Conservation (phyloP, 257 asterid genomes). For the Gentiana dahurica region DNA sequence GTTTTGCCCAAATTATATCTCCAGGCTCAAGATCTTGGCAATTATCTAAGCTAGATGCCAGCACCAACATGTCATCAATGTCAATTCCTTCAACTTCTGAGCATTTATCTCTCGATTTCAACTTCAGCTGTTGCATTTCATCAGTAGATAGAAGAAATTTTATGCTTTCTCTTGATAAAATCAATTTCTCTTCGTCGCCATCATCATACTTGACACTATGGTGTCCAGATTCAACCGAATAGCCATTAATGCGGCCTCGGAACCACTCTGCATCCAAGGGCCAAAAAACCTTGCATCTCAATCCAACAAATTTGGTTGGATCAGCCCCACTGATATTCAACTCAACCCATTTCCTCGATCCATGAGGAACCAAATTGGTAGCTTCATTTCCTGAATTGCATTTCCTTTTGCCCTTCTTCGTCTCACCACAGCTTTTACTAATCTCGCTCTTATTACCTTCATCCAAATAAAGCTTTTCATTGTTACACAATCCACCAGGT, state of each 20-base stretch:
- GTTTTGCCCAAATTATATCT: conserved; percentile 96
- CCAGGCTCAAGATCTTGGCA: conserved; percentile 76
- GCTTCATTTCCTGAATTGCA: conserved; percentile 16
- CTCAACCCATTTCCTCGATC: conserved; percentile 76
- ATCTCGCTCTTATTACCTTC: conserved; percentile 1
- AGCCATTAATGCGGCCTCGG: conserved; percentile 42
- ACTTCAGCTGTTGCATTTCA: conserved; percentile 50
- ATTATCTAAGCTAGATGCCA: conserved; percentile 81
- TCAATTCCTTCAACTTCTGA: conserved; percentile 60
- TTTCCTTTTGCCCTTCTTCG: conserved; percentile 28
- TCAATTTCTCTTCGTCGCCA: conserved; percentile 66
- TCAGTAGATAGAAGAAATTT: conserved; percentile 58
- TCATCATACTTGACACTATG: conserved; percentile 85
- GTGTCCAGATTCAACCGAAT: conserved; percentile 44
- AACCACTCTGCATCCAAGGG: conserved; percentile 97
- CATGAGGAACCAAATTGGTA: conserved; percentile 25
- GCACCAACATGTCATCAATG: conserved; percentile 71
- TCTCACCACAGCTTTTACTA: background rate
- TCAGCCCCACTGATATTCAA: conserved; percentile 64
- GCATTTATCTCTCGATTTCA: conserved; percentile 41
- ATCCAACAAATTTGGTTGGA: conserved; percentile 63
- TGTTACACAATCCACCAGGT: conserved; percentile 18
- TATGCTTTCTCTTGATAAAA: conserved; percentile 56
- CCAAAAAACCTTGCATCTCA: conserved; percentile 93
- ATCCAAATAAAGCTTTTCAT: conserved; percentile 7